Evolutionary conservation across 306 rosid genomes (phyloP), one percentile per base, ranked within the genome.

Genomic region (Castanopsis chinensis): DNA sequence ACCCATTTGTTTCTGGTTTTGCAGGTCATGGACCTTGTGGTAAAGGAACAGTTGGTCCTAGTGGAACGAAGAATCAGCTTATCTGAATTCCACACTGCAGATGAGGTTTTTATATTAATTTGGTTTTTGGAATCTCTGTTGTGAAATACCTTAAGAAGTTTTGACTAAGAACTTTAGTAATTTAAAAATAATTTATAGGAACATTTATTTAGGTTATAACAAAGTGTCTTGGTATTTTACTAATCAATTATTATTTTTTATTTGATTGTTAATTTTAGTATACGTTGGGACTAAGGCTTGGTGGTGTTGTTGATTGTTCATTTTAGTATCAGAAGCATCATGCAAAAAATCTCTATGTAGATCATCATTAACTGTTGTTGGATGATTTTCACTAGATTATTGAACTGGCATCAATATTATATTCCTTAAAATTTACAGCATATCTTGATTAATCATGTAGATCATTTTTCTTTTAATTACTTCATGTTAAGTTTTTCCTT

Each of bases 1-100:
- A 79, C 73, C 27, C 3, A 53, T 27, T 75, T 73, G 60, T 37
- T 84, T 21, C 3, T 19, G 57, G 21, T 70, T 65, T 78, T 78
- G 49, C 84, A 93, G 98, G 91, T 93, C 67, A 91, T 89, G 93
- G 96, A 89, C 51, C 93, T 93, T 57, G 93, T 91, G 67, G 92
- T 87, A 84, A 82, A 78, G 83, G 91, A 93, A 85, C 79, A 84
- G 35, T 75, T 93, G 17, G 61, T 78, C 80, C 83, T 93, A 78
- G 93, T 84, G 90, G 97, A 93, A 84, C 86, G 98, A 75, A 85
- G 88, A 76, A 91, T 93, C 69, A 91, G 98, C 82, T 80, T 93
- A 54, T 93, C 98, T 35, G 97, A 93, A 76, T 91, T 89, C 69
- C 97, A 89, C 76, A 93, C 93, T 52, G 94, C 98, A 21, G 98